A percentile compares a stretch with the other conserved stretches of the same genome.
Conservation (phyloP, 2,329 filamentous ascomycete genomes). For the Clarireedia sp. region DNA sequence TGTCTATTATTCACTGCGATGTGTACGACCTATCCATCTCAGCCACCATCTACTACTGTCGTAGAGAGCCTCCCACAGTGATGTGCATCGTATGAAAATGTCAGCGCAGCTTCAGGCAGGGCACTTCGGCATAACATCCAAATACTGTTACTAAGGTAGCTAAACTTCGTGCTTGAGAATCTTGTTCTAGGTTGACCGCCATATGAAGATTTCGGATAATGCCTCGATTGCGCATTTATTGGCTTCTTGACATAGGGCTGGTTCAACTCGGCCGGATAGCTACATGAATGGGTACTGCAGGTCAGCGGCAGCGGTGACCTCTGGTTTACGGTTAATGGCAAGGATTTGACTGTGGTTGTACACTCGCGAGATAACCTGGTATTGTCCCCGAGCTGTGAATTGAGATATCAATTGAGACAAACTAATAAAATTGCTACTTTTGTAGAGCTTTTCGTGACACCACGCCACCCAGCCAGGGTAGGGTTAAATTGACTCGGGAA, state of each 20-base stretch:
- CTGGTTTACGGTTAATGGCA: not conserved
- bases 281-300: not conserved
- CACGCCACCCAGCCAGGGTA: not conserved
- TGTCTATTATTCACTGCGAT: conserved; percentile 3
- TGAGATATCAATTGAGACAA: no score
- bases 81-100: not conserved
- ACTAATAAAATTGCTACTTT: no score
- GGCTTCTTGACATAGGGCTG: conserved; percentile 6
- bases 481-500: not conserved
- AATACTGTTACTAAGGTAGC: not conserved
- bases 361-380: no score
- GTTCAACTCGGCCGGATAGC: not conserved
- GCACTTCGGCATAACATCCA: not conserved
- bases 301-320: not conserved
- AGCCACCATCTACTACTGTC: not conserved
- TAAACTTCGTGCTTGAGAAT: not conserved
- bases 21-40: conserved; percentile 1
- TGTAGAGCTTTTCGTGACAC: no score
- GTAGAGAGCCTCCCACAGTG: not conserved
- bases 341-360: no score
- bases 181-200: not conserved
- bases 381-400: no score
- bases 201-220: not conserved
- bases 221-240: not conserved
- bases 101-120: not conserved